phyloP scores from a whole-genome alignment of 306 rosid genomes.

The Malus asiatica region DNA sequence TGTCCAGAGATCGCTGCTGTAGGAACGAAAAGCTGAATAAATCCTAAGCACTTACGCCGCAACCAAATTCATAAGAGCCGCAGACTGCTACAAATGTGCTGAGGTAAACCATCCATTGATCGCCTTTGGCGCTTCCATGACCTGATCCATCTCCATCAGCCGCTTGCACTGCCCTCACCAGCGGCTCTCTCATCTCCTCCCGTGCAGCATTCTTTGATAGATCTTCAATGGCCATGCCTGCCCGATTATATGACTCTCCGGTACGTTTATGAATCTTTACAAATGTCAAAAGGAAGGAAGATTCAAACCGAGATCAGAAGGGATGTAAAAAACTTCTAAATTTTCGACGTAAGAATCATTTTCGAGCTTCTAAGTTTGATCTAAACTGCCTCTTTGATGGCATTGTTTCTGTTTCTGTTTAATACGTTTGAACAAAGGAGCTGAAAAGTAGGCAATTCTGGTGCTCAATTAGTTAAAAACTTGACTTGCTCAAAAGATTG shows the following conservation, averaged over 20 bases:
- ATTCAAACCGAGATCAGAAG: neutral
- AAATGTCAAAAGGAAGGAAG: neutral
- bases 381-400: neutral
- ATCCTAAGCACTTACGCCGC: constrained; percentile 47
- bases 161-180: constrained; percentile 10
- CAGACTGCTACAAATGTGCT: constrained; percentile 74
- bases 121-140: constrained; percentile 3
- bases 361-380: neutral
- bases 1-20: neutral
- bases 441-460: neutral
- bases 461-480: neutral
- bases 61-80: constrained; percentile 81
- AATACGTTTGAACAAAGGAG: neutral
- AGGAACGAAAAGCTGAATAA: neutral
- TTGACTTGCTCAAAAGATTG: neutral
- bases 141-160: constrained; percentile 19
- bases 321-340: neutral
- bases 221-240: constrained; percentile 47
- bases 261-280: neutral
- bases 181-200: constrained; percentile 34
- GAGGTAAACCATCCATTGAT: constrained; percentile 84
- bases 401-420: neutral
- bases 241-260: neutral
- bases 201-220: constrained; percentile 29
- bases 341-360: neutral